These are phyloP conservation scores for Kuraishia piskuri DNA, from an alignment of 805 yeast species.

Conservation along the genomic window DNA sequence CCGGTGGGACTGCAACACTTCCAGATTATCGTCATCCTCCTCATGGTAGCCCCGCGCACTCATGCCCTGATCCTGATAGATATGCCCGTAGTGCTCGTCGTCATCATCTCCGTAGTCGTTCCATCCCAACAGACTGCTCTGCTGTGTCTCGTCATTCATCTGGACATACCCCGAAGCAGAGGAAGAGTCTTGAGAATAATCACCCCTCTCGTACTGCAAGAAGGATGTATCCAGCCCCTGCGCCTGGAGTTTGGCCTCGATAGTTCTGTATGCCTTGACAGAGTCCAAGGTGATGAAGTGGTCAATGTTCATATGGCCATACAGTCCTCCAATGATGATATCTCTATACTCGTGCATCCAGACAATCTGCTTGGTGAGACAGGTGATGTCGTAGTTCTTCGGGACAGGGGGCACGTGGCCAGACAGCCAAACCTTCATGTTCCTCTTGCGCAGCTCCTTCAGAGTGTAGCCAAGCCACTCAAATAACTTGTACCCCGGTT, in stretches of 20 bases:
- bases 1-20: conserved; percentile 16
- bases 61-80: not conserved
- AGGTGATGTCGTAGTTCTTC: conserved; percentile 65
- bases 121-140: not conserved
- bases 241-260: conserved; percentile 15
- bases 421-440: conserved; percentile 78
- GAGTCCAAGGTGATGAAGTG: conserved; percentile 77
- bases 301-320: conserved; percentile 87
- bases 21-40: conserved; percentile 12
- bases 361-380: conserved; percentile 66
- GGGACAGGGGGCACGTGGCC: conserved; percentile 88
- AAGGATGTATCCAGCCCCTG: conserved; percentile 8
- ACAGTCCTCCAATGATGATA: conserved; percentile 73
- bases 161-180: not conserved
- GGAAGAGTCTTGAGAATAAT: not conserved
- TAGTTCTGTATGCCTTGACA: conserved; percentile 52
- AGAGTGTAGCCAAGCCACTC: conserved; percentile 72
- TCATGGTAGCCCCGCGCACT: not conserved
- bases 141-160: conserved; percentile 8
- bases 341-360: conserved; percentile 84
- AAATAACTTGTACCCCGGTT: conserved; percentile 74
- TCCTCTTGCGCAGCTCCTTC: conserved; percentile 61
- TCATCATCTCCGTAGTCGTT: conserved; percentile 17
- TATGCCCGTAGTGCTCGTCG: conserved; percentile 2
- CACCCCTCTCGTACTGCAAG: conserved; percentile 5